These are phyloP conservation scores for Botrytis squamosa DNA, from an alignment of 2,329 filamentous ascomycete genomes.

Conservation along the genomic window DNA sequence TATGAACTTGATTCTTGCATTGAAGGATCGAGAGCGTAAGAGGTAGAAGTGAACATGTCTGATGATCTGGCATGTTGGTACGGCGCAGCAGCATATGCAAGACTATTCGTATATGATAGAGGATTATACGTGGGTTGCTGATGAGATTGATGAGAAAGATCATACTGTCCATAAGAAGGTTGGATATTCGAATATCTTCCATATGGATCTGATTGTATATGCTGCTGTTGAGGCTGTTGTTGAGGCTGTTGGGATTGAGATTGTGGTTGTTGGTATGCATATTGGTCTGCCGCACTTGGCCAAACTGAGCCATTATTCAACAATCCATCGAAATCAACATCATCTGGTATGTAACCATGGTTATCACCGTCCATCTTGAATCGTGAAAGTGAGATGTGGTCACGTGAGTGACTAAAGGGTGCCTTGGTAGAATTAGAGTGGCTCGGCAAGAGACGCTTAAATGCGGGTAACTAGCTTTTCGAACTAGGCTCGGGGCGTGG, in stretches of 20 bases:
- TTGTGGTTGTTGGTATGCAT: constrained; percentile 29
- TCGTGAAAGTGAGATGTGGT: not conserved
- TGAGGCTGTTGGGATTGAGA: not conserved
- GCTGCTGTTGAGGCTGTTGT: constrained; percentile 12
- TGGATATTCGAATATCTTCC: constrained; percentile 28
- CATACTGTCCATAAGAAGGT: constrained; percentile 30
- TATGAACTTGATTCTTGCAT: constrained; percentile 31
- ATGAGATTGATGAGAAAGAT: constrained; percentile 32
- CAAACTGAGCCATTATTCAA: constrained; percentile 31
- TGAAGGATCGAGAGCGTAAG: constrained; percentile 35
- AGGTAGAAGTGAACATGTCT: constrained; percentile 32
- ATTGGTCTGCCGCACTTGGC: constrained; percentile 29
- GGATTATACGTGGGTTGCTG: constrained; percentile 31
- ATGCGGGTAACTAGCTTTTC: not conserved
- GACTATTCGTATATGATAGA: constrained; percentile 31
- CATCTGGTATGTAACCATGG: constrained; percentile 34
- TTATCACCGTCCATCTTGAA: constrained; percentile 36
- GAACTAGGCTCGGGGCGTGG: not conserved
- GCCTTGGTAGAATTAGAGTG: too few species aligned
- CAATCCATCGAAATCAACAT: constrained; percentile 36
- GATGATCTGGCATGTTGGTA: constrained; percentile 33
- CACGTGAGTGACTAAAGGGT: not conserved
- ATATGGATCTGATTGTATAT: constrained; percentile 29
- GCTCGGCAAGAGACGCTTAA: not conserved
- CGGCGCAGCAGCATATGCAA: constrained; percentile 33